Base-by-base conservation (phyloP, 1,284 basidiomycete genomes). In the Malassezia restricta region DNA sequence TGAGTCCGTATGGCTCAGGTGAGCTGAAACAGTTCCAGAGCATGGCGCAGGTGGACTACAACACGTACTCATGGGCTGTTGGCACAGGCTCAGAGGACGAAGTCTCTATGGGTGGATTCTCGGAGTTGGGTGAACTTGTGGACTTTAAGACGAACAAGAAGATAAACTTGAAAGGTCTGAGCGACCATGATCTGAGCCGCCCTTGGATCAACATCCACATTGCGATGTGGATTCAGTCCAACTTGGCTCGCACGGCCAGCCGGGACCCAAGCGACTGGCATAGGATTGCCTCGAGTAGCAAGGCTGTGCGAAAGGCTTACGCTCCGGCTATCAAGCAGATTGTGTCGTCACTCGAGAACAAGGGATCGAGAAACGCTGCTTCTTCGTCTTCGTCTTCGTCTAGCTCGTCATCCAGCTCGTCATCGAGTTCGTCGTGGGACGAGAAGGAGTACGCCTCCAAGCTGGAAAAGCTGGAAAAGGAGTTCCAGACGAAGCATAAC, bases 121-220 rank as follows among this genome's bases (percentile, higher is more conserved):
- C 61, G 12, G 38, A 33, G 8, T 43, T 51, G 3, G 69, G 69
- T 17, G 46, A 56, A 1, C 47, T 72, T 5, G 31, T 61, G 27
- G 66, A 71, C 38, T 72, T 58, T 52, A 33, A 58, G 32, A 65
- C 65, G 6, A 65, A 62, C 38, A 51, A 62, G 12, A 6, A 38
- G 37, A 43, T 72, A 11, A 32, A 63, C 20, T 7, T 62, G 8
- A 27, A 40, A 7, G 20, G 27, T 0, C 45, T 72, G n/a, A 58
- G 41, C 14, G 57, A 58, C 20, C 38, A 58, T 3, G 66, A 69
- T 39, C 56, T 72, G n/a, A 54, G 59, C 38, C 44, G 65, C 1
- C 68, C 69, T 3, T 72, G 69, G 69, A 46, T 72, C 44, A 72
- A 72, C 41, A 62, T 72, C 27, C 69, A 72, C 33, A 42, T 71